These are phyloP conservation scores for Apium graveolens DNA, from an alignment of 129 eudicot species.

Conservation along the genomic window DNA sequence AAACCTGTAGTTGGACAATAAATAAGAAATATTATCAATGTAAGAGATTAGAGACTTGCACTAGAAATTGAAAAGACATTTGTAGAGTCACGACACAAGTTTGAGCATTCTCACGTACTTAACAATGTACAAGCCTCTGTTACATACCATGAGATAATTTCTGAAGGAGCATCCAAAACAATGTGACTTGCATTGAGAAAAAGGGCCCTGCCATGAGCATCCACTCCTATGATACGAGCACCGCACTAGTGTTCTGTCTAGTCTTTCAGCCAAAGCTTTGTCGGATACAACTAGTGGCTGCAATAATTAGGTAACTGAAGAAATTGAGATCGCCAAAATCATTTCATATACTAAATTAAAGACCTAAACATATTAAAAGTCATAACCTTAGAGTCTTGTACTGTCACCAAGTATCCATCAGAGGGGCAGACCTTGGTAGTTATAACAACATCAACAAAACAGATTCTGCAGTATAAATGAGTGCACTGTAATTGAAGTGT, in stretches of 20 bases:
- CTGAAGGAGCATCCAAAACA: too few relatives aligned
- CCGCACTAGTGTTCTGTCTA: constrained; percentile 68
- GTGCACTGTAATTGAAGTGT: constrained; percentile 85
- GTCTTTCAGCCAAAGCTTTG: too few relatives aligned
- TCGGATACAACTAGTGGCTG: too few relatives aligned
- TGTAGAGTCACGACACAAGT: constrained; percentile 59
- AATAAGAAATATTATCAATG: background rate
- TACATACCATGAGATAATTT: too few relatives aligned
- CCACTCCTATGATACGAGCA: constrained; percentile 91
- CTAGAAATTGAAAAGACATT: background rate
- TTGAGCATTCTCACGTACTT: constrained; percentile 92
- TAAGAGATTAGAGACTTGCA: background rate
- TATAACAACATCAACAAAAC: constrained; percentile 62
- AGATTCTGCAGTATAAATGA: too few relatives aligned
- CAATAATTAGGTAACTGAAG: too few relatives aligned
- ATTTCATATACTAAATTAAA: too few relatives aligned
- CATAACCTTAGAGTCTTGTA: too few relatives aligned
- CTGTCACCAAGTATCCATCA: constrained; percentile 90
- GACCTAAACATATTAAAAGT: too few relatives aligned
- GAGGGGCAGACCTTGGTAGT: constrained; percentile 84
- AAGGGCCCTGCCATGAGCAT: constrained; percentile 94
- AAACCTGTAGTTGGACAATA: constrained; percentile 39
- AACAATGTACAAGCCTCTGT: too few relatives aligned
- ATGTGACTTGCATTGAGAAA: too few relatives aligned
- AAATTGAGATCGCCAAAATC: too few relatives aligned